Conservation (phyloP, 345 rosid genomes). For the Populus nigra region DNA sequence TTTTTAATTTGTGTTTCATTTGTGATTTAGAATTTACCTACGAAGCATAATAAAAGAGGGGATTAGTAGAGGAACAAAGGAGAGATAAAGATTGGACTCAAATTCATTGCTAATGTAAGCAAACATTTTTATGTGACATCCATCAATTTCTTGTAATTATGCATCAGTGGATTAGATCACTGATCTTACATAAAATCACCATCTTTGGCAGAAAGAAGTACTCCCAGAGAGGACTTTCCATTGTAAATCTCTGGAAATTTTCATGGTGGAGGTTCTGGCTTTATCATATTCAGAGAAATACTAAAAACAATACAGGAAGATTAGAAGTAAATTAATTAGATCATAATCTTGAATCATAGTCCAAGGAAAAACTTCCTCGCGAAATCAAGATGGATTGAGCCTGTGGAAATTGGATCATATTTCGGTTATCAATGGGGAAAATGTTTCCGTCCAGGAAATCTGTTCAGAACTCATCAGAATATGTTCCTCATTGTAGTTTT, state of each 20-base stretch:
- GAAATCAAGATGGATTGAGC: background rate
- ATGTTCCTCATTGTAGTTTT: background rate
- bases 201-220: constrained; percentile 38
- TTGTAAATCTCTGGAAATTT: constrained; percentile 38
- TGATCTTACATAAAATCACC: background rate
- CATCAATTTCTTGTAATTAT: background rate
- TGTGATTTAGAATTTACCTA: constrained; percentile 48
- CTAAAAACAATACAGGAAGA: background rate
- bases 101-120: constrained; percentile 54
- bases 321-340: background rate
- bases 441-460: background rate
- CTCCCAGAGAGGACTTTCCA: constrained; percentile 23
- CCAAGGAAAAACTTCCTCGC: background rate
- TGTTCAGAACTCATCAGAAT: background rate
- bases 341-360: background rate
- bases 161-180: background rate
- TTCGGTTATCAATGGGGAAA: background rate
- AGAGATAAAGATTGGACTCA: constrained; percentile 59
- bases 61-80: constrained; percentile 59
- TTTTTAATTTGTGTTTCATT: background rate
- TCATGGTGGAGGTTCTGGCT: constrained; percentile 45
- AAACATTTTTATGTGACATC: background rate
- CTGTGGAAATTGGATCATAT: background rate
- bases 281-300: background rate
- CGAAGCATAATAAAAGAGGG: constrained; percentile 75